phyloP scores from a whole-genome alignment of 2,329 filamentous ascomycete genomes.

The Aspergillus unguis region DNA sequence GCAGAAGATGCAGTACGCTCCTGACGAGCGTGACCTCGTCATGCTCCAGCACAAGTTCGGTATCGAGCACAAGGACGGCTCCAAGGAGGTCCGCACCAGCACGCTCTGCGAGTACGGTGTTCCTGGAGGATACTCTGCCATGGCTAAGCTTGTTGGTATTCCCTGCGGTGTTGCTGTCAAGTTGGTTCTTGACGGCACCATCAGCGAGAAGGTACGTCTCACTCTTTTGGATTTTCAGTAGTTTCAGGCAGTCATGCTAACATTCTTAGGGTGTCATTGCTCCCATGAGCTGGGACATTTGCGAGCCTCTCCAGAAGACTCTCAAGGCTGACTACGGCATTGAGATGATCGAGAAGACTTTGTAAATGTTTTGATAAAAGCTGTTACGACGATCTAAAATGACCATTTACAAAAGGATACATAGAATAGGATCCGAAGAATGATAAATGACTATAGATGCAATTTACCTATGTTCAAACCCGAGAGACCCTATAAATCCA shows the following conservation, averaged over 20 bases:
- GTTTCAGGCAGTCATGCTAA: not conserved
- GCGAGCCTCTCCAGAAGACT: slow-evolving; percentile 70
- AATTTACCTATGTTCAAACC: not conserved
- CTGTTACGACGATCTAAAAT: slow-evolving; percentile 8
- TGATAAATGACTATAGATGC: not conserved
- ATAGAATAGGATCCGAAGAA: slow-evolving; percentile 7
- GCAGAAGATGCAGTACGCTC: slow-evolving; percentile 84
- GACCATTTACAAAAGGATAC: slow-evolving; percentile 2
- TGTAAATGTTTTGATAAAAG: slow-evolving; percentile 25
- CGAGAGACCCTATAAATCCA: too few species aligned
- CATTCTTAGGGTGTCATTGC: slow-evolving; percentile 62
- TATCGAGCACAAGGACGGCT: slow-evolving; percentile 78
- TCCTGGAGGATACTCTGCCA: slow-evolving; percentile 73
- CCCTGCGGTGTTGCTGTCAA: slow-evolving; percentile 72
- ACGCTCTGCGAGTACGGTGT: slow-evolving; percentile 82
- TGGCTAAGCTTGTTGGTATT: slow-evolving; percentile 78
- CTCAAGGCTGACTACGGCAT: slow-evolving; percentile 73
- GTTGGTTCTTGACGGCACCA: slow-evolving; percentile 72
- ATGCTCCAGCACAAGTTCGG: slow-evolving; percentile 65
- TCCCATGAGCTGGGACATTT: slow-evolving; percentile 70
- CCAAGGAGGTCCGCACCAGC: slow-evolving; percentile 70
- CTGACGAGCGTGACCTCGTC: slow-evolving; percentile 80
- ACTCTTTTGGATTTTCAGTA: not conserved
- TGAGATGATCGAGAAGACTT: slow-evolving; percentile 65
- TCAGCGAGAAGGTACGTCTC: slow-evolving; percentile 56